Conservation (phyloP, 305 asterid genomes). For the Fraxinus albicans region DNA sequence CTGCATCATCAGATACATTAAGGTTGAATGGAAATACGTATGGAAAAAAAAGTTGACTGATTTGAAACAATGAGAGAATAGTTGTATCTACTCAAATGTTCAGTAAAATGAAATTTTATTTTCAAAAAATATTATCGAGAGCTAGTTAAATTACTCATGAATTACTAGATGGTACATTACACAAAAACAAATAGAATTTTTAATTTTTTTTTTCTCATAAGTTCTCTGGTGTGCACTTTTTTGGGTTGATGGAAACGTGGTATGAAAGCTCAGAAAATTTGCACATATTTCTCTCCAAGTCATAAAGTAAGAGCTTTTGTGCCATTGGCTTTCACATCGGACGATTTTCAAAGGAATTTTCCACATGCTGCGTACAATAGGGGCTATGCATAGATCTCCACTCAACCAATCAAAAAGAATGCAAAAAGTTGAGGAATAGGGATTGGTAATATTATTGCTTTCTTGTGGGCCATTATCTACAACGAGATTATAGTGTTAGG, state of each 20-base stretch:
- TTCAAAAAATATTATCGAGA: background rate
- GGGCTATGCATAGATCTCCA: slow-evolving; percentile 17
- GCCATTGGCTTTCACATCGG: slow-evolving; percentile 13
- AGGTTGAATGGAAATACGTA: background rate
- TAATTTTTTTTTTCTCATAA: no score
- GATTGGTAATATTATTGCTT: background rate
- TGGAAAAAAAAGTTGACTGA: no score
- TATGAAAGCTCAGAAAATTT: background rate
- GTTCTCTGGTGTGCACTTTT: background rate
- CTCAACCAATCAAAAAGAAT: background rate
- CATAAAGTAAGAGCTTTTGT: background rate
- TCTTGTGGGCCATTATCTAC: background rate
- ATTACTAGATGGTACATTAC: background rate
- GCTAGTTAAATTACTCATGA: background rate
- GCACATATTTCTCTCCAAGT: background rate
- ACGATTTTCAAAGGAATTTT: background rate
- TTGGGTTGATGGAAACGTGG: background rate
- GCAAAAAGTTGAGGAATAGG: background rate
- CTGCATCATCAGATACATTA: background rate
- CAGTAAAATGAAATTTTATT: no score
- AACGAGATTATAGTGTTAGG: background rate
- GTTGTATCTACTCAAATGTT: no score
- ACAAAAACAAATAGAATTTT: no score
- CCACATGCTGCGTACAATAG: background rate
- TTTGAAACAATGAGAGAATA: background rate